Evolutionary conservation across 306 rosid species (phyloP), one percentile per base, ranked within the genome.

Genomic region (Vigna mungo): DNA sequence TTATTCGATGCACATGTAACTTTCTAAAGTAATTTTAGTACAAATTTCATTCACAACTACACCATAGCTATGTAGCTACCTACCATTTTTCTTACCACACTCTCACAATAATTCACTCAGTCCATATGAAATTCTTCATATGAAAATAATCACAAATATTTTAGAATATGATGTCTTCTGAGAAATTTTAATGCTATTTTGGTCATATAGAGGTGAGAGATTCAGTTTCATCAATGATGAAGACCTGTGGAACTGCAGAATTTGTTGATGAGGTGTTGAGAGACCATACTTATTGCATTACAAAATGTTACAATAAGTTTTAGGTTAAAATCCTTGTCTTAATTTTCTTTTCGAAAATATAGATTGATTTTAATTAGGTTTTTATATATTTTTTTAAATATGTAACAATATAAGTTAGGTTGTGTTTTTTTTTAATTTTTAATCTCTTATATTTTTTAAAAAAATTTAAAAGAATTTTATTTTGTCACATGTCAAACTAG

Each of bases 1-100:
- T 60, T 58, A 58, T 58, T 58, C 54, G 68, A 41, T 59, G 75
- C 68, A 56, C 70, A 78, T 59, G 68, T 49, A 59, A 74, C 32
- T 44, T 68, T 0, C 16, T 47, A 37, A 30, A 69, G 53, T 68
- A 68, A 56, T 78, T 68, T 77, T 51, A 46, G 76, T 56, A 56
- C 51, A 58, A 58, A 43, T 18, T 78, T 69, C 53, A 60, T 58
- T 78, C 70, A 56, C 18, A 78, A 78, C 34, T 4, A 5, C 36
- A 54, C 47, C 5, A 43, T 43, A 11, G 5, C 49, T 12, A 44
- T 3, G 16, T 62, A 62, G 2, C 67, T 60, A 59, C 3, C 34
- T 16, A 52, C 14, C 13, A 18, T 46, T 30, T 30, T 7, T 4
- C 2, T 71, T 20, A n/a, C 36, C 2, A 13, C 1, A 25, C 20